Evolutionary conservation across 148 eudicot species (phyloP), one percentile per base, ranked within the genome.

Genomic region (Amaranthus cruentus): DNA sequence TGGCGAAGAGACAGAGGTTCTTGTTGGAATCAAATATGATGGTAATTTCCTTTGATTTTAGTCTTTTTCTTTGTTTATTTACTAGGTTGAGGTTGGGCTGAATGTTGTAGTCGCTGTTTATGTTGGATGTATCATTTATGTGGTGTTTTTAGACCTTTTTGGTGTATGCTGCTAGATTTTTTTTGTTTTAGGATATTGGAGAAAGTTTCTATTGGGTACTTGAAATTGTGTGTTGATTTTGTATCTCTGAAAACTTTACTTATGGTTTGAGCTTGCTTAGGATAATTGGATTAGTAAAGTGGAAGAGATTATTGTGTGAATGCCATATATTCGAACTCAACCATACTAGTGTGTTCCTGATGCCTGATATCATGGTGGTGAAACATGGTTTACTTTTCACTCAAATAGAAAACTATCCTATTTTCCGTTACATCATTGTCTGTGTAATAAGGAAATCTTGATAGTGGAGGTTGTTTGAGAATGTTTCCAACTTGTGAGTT

Each of bases 1-100:
- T 43, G 98, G 98, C 70, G 88, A 91, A 87, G 93, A 86, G 80
- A 77, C 88, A 28, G 97, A 89, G 81, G 81, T 91, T 14, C 79
- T 91, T 28, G 87, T 91, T 80, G 98, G 92, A 72, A 72, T 93
- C 47, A 85, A 94, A 81, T 87, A 94, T 74, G 91, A 94, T 58
- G 98, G 98, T 94, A 85, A 71, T 57, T 62, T 21, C 12, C 47
- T 0, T 4, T 28, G 15, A 5, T 48, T 11, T 9, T 52, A 6
- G 14, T 57, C 6, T 9, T 21, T 11, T 43, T 12, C 15, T 49
- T 51, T 15, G 15, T 42, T 49, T 62, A 56, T 60, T 64, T 59
- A 18, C 49, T 58, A 15, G 68, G 21, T 46, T 13, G 5, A 8
- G 15, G 21, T 74, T 79, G 60, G 67, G 9, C 6, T 48, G 55